These are phyloP conservation scores for Cystofilobasidium macerans DNA, from an alignment of 768 basidiomycete genomes.

Conservation along the genomic window DNA sequence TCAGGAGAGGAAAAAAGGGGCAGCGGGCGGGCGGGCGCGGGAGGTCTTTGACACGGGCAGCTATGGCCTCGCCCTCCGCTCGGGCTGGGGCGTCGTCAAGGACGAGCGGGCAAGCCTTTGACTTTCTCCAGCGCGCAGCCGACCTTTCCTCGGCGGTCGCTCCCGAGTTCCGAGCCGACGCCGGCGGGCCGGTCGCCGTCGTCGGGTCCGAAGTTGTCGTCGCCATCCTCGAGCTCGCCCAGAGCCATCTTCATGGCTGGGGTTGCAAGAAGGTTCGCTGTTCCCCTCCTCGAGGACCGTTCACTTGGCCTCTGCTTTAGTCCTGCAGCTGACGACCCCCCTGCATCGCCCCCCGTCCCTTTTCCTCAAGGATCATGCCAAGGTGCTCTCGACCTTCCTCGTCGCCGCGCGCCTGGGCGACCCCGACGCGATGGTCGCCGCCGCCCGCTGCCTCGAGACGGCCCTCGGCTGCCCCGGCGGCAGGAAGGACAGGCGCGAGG, in stretches of 20 bases:
- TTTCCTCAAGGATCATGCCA: not conserved
- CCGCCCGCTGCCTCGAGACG: not conserved
- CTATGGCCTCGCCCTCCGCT: slow-evolving; percentile 4
- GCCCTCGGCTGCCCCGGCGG: not conserved
- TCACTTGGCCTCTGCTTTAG: not conserved
- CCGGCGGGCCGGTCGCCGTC: not conserved
- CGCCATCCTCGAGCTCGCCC: not conserved
- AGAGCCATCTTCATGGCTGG: not conserved
- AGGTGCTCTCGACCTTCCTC: not conserved
- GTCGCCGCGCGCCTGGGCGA: not conserved
- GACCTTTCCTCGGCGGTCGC: not conserved
- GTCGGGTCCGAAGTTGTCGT: not conserved
- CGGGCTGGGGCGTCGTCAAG: not conserved
- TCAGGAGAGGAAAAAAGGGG: too few relatives aligned
- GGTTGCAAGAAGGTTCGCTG: slow-evolving; percentile 1
- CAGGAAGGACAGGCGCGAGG: not conserved
- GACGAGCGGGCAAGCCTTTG: not conserved
- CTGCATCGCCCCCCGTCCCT: not conserved
- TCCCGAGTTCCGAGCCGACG: not conserved
- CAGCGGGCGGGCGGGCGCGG: too few relatives aligned
- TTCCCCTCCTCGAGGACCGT: not conserved
- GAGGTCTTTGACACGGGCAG: too few relatives aligned
- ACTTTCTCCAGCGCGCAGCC: not conserved
- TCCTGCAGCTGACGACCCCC: not conserved
- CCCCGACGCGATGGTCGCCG: not conserved